Evolutionary conservation across 257 asterid genomes (phyloP), one percentile per base, ranked within the genome.

Genomic region (Solanum medicagineum): DNA sequence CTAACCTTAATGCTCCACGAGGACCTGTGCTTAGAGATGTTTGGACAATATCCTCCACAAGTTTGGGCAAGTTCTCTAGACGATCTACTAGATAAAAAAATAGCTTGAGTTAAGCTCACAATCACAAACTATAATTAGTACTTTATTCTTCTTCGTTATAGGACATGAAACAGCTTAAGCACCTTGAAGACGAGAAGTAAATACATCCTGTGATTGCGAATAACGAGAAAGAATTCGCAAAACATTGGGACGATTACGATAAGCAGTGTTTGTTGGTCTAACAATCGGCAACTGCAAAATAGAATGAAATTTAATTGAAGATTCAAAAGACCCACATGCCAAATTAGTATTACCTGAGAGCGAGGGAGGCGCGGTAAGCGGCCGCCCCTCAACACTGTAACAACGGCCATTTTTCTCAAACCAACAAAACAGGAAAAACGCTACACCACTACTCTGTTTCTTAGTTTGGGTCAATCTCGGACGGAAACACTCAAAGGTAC

Each of bases 1-100:
- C 99, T 80, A 97, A 90, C 92, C 99, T 89, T 32, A 94, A 89
- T 71, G 98, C 94, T 59, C 98, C 99, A 71, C 98, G 98, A n/a
- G 98, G 99, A 79, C 99, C 99, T 8, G 99, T 97, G 84, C 83
- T 95, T 87, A 97, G 86, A 73, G 99, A 94, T 86, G 99, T 97
- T 88, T 95, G 97, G 85, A 94, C 89, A 81, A 97, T 90, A 88
- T 96, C 99, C 90, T 97, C 99, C 87, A 97, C 89, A 45, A 97
- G 97, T 89, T 92, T 93, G 81, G 99, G 98, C 89, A 97, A 87
- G 70, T 92, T 97, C 89, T 90, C 91, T 47, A 95, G 89, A 49
- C 97, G 89, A 89, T 94, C 99, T 97, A 92, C 89, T 86, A 47
- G 80, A 84, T 59, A 2, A 9, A 19, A n/a, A 49, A 32, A 40